phyloP scores from a whole-genome alignment of 2,329 filamentous ascomycete species.

The Hansfordia pulvinata region DNA sequence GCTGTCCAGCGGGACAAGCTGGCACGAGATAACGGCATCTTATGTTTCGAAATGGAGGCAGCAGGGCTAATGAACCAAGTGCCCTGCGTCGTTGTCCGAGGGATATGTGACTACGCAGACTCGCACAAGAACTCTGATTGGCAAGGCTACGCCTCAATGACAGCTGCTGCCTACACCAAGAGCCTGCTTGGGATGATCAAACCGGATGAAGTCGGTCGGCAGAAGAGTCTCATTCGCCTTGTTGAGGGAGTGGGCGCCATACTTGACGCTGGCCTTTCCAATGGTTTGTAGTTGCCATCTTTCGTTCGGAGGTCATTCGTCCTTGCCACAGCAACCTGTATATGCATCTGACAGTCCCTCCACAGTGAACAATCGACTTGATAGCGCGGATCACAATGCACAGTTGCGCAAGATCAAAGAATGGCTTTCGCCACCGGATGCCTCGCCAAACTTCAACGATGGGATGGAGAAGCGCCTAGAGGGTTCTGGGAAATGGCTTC shows the following conservation, averaged over 20 bases:
- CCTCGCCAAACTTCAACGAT: not conserved
- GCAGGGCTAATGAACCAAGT: slow-evolving; percentile 16
- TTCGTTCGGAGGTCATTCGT: not conserved
- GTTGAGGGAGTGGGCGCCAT: not conserved
- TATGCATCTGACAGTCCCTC: not conserved
- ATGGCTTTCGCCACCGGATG: not conserved
- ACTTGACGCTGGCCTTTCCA: not conserved
- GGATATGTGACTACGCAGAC: slow-evolving; percentile 18
- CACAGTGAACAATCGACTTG: not conserved
- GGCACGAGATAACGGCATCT: slow-evolving; percentile 6
- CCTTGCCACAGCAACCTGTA: not conserved
- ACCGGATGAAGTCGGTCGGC: not conserved
- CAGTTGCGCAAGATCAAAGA: not conserved
- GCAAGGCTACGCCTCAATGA: slow-evolving; percentile 1
- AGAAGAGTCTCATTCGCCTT: not conserved
- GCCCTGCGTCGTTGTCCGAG: slow-evolving; percentile 15
- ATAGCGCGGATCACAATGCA: not conserved
- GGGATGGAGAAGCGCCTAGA: not conserved
- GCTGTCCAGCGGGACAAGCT: slow-evolving; percentile 12
- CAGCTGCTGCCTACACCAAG: not conserved
- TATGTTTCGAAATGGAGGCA: slow-evolving; percentile 20
- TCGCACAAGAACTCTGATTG: not conserved
- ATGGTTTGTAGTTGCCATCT: not conserved
- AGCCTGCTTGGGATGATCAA: not conserved
- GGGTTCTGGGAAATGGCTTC: not conserved